Base-by-base conservation (phyloP, 768 basidiomycete genomes). In the Tricholoma furcatifolium region DNA sequence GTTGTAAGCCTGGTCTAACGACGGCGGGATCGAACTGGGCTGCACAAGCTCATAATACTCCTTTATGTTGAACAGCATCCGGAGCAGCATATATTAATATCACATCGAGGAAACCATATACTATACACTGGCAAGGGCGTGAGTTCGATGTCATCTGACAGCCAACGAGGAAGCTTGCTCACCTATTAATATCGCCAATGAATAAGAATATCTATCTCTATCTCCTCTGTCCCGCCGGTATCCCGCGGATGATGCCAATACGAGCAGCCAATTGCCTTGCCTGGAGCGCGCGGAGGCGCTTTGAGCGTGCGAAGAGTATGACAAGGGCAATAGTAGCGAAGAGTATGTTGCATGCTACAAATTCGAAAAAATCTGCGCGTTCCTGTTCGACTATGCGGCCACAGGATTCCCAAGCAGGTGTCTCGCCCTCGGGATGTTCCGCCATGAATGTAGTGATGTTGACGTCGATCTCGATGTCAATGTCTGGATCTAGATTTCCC, bases 401-500 rank as follows among this genome's bases (percentile, higher is more conserved):
- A 61, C 95, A 98, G 4, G 93, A 84, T 64, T 93, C 88, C 93
- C 93, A 98, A 5, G 93, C 93, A 3, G 87, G 85, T 1, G 81
- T 83, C 69, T 87, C 84, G 36, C 83, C 84, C 30, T 64, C 60
- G 5, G 64, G 64, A 39, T 67, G 65, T 17, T 56, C 57, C 10
- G 54, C 30, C 23, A 50, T 47, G 24, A 56, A 56, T 3, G 21
- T 11, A 15, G 32, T 27, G n/a, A 54, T 10, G 27, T 54, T 30
- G 15, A 44, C 6, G 43, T 30, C 43, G 27, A 27, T 27, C 3
- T 27, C 30, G 27, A 48, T 17, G 34, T 48, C 47, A 8, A 46
- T 11, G 40, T 53, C 51, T 12, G 46, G 35, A n/a, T 43, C 52
- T n/a, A 54, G 17, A 38, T 42, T 51, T 30, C 60, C 60, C 15